Percentiles rank a stretch among this genome's conserved stretches.
phyloP scores from a whole-genome alignment of 179 eudicot species.

The Carnegiea gigantea region DNA sequence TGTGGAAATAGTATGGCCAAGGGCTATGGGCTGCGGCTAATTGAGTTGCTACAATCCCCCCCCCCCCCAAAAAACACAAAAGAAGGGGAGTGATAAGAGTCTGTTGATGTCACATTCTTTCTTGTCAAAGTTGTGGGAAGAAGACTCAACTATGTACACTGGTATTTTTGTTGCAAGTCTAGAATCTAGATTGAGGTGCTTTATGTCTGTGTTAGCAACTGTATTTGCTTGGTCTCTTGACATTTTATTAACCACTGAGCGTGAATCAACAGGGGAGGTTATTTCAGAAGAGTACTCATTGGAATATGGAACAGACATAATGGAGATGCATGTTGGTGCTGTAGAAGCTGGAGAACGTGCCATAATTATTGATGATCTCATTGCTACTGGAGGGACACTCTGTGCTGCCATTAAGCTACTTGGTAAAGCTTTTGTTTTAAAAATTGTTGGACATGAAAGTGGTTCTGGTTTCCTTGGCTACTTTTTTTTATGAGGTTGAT shows the following conservation, averaged over 20 bases:
- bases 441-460: not conserved
- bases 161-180: too few relatives aligned
- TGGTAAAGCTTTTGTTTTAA: constrained; percentile 39
- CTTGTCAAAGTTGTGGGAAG: too few relatives aligned
- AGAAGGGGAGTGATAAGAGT: too few relatives aligned
- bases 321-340: constrained; percentile 98
- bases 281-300: constrained; percentile 85
- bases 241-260: constrained; percentile 6
- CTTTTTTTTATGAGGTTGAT: not conserved
- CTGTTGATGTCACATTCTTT: too few relatives aligned
- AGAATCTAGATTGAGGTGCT: too few relatives aligned
- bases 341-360: constrained; percentile 87
- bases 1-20: too few relatives aligned
- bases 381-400: constrained; percentile 96
- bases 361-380: constrained; percentile 82
- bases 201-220: not conserved
- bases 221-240: not conserved
- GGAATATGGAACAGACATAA: constrained; percentile 87
- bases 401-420: constrained; percentile 76
- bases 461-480: not conserved
- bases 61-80: not conserved
- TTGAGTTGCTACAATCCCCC: too few relatives aligned
- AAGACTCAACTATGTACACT: too few relatives aligned
- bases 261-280: constrained; percentile 59
- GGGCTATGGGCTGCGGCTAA: too few relatives aligned